Conservation (phyloP, 2,329 filamentous ascomycete genomes). For the Bipolaris zeicola region DNA sequence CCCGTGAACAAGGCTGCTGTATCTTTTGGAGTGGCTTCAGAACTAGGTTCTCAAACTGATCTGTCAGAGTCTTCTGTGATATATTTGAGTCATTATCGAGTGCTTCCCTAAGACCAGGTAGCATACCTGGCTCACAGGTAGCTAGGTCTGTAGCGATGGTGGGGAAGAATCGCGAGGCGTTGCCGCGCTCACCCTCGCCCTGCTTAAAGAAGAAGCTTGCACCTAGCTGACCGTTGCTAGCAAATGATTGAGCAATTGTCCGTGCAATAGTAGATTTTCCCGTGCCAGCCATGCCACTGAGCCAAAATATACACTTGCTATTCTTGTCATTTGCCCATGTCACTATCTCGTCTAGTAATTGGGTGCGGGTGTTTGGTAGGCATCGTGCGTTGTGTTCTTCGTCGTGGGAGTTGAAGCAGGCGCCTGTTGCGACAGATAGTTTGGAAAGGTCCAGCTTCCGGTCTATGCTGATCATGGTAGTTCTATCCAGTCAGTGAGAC, state of each 20-base stretch:
- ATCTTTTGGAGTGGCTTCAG: constrained; percentile 10
- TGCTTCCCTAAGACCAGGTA: constrained; percentile 18
- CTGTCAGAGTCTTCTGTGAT: constrained; percentile 2
- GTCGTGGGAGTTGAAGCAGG: constrained; percentile 21
- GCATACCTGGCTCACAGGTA: constrained; percentile 9
- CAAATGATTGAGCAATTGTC: constrained; percentile 27
- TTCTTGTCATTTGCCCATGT: constrained; percentile 23
- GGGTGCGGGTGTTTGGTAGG: constrained; percentile 31
- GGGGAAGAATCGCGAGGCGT: constrained; percentile 16
- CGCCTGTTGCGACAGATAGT: constrained; percentile 25
- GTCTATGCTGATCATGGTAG: constrained; percentile 10
- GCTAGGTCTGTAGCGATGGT: constrained; percentile 27
- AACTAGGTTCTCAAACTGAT: constrained; percentile 17
- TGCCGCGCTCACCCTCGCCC: constrained; percentile 20
- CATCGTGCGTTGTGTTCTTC: constrained; percentile 27
- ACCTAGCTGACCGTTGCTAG: constrained; percentile 4
- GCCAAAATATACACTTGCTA: constrained; percentile 39
- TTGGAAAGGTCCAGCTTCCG: constrained; percentile 14
- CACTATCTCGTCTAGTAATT: constrained; percentile 29
- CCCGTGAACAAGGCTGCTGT: background rate
- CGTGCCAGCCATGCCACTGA: constrained; percentile 25
- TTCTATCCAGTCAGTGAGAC: constrained; percentile 10
- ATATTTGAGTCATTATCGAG: constrained; percentile 16
- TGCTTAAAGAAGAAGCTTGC: constrained; percentile 12
- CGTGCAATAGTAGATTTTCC: constrained; percentile 19